Evolutionary conservation across 495 filamentous ascomycete genomes (phyloP), one percentile per base, ranked within the genome.

Genomic region (Hyaloscypha bicolor): DNA sequence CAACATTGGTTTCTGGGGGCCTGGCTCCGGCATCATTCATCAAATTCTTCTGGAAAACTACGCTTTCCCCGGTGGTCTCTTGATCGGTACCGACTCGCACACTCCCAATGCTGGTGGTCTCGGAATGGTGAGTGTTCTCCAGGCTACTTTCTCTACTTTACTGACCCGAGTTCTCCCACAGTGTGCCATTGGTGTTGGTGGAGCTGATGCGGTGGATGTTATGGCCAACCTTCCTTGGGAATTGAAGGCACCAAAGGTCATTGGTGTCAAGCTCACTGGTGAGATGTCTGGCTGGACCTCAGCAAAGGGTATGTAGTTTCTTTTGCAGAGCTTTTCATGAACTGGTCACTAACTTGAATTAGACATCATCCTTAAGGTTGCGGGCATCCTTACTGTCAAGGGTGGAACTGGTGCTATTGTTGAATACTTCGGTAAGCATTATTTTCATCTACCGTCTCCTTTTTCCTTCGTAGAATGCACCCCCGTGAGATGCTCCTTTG

Each of bases 1-100:
- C 86, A 94, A 97, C 84, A 98, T 99, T 77, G 96, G 96, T 83
- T 99, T 99, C 90, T 99, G 95, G 95, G 91, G 86, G 78, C 96
- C 95, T 69, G 95, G 95, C 67, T 98, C 95, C 74, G 95, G 95
- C 86, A 99, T 99, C 83, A 99, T 99, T 76, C 95, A 99, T 82
- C 95, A 99, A 85, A 98, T 98, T 75, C 80, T 99, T 70, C 86
- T 99, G 51, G 95, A 99, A 86, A 98, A 98, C 86, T 98, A 98
- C 78, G 94, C 93, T 78, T 95, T 98, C 89, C 95, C 95, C 71
- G 95, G 95, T 86, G 94, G 90, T 86, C 87, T 99, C 67, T 87
- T 99, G 81, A 98, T 99, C 80, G 95, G 95, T 79, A 99, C 95
- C 75, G 95, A 99, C 79, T 97, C 94, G 55, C 95, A 99, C 83